Evolutionary conservation across 2,329 filamentous ascomycete genomes (phyloP).

Genomic region (Penicillium sp.): DNA sequence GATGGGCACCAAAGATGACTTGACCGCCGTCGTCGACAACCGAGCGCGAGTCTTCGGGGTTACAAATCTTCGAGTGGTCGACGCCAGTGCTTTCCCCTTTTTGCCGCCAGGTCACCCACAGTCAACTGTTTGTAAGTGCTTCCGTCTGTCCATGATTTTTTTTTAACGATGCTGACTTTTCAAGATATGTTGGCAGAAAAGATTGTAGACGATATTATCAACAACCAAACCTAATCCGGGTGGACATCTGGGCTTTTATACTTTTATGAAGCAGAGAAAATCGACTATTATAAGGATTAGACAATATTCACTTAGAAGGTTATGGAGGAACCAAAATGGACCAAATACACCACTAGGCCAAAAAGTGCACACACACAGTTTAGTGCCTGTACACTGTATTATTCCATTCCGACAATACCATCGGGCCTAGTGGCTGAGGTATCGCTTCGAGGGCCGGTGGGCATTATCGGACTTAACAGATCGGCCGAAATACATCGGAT

Average conservation of each 20-base stretch:
- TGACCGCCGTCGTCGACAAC: constrained; percentile 38
- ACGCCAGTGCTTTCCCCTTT: constrained; percentile 43
- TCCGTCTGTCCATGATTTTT: not conserved
- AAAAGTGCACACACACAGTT: too few species aligned
- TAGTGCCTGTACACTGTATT: too few species aligned
- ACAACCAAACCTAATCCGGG: not conserved
- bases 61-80: constrained; percentile 39
- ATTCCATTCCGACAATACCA: too few species aligned
- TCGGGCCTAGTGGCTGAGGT: too few species aligned
- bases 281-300: too few species aligned
- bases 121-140: constrained; percentile 42
- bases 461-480: too few species aligned
- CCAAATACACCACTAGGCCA: too few species aligned
- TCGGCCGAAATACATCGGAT: too few species aligned
- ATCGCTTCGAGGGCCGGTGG: too few species aligned
- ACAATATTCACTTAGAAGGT: too few species aligned
- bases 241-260: not conserved
- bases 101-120: constrained; percentile 49
- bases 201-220: constrained; percentile 39
- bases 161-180: constrained; percentile 5
- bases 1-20: constrained; percentile 34
- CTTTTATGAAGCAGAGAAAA: too few species aligned
- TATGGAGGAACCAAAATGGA: too few species aligned
- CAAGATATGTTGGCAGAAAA: constrained; percentile 50
- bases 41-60: constrained; percentile 38